Evolutionary conservation across 2,329 filamentous ascomycete genomes (phyloP), one percentile per base, ranked within the genome.

Genomic region (Ramichloridium luteum): DNA sequence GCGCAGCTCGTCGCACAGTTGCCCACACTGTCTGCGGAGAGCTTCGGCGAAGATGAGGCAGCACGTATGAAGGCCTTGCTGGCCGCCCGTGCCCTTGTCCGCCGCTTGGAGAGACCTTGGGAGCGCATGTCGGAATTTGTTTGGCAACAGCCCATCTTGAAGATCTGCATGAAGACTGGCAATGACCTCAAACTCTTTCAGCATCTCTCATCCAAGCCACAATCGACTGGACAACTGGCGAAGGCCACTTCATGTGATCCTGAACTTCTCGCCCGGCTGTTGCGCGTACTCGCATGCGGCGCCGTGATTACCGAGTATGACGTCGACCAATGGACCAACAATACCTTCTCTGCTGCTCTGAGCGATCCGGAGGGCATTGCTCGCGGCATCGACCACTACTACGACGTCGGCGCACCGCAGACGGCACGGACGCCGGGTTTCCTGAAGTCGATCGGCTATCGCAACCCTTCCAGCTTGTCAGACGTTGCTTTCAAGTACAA

Each of bases 401-500:
- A 37, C 20, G 23, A 32, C 13, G 28, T 32, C 5, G 30, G 36
- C 6, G 23, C 37, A 9, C 20, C 22, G 23, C 34, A 39, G 17
- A 17, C 30, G 10, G 16, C 14, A 15, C 30, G 31, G 17, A 17
- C 41, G 22, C 38, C 43, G 11, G 29, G 37, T 11, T 44, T 37
- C 25, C 35, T 45, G 14, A 26, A 13, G 6, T 6, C n/a, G 4
- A 23, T 16, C 10, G 30, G 28, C 2, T 45, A 45, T 27, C 12
- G 16, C 5, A 39, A 43, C 18, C 40, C 42, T 17, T 13, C 11
- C 2, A 32, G 39, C 26, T 28, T 25, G 4, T 29, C 25, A 2
- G 18, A 36, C 5, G 31, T 34, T 13, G 35, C 42, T 2, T 41
- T 36, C 31, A 40, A 38, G 13, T 40, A 30, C 13, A 35, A 31